A percentile compares a stretch with the other conserved stretches of the same genome.
phyloP scores from a whole-genome alignment of 306 rosid species.

The Cucumis sativus region Cucumber_9930_V3 NC_026657.2:9081001-9081500 shows the following conservation, averaged over 20 bases:
- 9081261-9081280: conserved; percentile 56
- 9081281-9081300: conserved; percentile 58
- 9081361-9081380: neutral
- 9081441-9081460: neutral
- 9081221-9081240: conserved; percentile 91
- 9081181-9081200: conserved; percentile 62
- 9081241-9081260: conserved; percentile 53
- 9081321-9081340: conserved; percentile 53
- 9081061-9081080: neutral
- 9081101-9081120: conserved; percentile 6
- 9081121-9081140: conserved; percentile 48
- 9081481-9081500: neutral
- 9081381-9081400: neutral
- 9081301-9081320: conserved; percentile 58
- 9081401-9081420: neutral
- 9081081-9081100: neutral
- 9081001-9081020: neutral
- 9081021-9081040: no score
- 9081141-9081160: conserved; percentile 63
- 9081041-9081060: neutral
- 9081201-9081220: conserved; percentile 84
- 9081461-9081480: neutral
- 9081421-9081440: neutral
- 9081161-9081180: conserved; percentile 45
- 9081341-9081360: conserved; percentile 45